A percentile compares a stretch with the other conserved stretches of the same genome.
Conservation (phyloP, 306 rosid genomes). For the Arachis stenosperma region DNA sequence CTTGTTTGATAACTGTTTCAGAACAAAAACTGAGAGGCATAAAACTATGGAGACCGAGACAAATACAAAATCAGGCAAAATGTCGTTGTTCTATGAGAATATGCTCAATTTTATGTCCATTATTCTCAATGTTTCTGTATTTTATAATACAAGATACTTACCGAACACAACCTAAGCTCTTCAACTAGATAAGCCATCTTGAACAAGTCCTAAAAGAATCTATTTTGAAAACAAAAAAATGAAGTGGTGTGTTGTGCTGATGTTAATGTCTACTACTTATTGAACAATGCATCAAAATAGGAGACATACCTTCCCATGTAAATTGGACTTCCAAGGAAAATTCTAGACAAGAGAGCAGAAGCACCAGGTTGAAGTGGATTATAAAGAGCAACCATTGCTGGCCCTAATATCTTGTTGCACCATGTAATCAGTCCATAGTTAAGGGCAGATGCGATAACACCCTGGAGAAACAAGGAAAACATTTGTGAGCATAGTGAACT, state of each 20-base stretch:
- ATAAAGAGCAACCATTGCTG: slow-evolving; percentile 94
- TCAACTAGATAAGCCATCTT: background rate
- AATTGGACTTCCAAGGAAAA: slow-evolving; percentile 93
- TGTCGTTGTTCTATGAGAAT: no score
- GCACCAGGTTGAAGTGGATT: slow-evolving; percentile 97
- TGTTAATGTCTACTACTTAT: background rate
- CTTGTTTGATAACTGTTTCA: no score
- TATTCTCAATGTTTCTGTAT: no score
- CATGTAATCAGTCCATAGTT: slow-evolving; percentile 93
- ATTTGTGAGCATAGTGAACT: background rate
- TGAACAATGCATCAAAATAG: slow-evolving; percentile 20
- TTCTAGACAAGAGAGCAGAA: slow-evolving; percentile 77
- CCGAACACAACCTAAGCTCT: no score
- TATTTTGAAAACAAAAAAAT: slow-evolving; percentile 7
- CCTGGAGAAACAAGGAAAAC: slow-evolving; percentile 56
- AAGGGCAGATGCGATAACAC: slow-evolving; percentile 86
- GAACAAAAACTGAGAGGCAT: no score
- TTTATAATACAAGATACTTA: no score
- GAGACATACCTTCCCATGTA: slow-evolving; percentile 88
- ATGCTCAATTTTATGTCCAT: no score
- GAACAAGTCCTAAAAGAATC: background rate
- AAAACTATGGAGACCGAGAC: no score
- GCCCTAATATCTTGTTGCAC: slow-evolving; percentile 95
- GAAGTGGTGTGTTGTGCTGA: background rate
- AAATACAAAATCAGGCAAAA: no score